Conservation (phyloP, 2,329 filamentous ascomycete genomes). For the Amylocarpus encephaloides region DNA sequence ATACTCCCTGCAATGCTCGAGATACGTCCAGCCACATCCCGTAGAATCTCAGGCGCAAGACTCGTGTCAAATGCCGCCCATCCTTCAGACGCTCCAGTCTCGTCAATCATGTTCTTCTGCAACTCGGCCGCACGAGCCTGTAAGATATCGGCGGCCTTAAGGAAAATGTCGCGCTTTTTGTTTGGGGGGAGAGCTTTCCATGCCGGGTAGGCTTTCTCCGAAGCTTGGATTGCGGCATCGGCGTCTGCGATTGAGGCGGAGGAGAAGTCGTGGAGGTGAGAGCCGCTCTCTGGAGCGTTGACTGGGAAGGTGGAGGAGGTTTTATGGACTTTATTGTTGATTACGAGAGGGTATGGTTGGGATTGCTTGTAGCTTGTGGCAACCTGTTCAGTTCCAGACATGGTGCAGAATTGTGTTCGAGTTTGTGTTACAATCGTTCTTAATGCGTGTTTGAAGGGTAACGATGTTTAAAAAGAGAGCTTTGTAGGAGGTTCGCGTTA, state of each 20-base stretch:
- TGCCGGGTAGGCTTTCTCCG: conserved; percentile 59
- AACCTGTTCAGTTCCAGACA: too few species aligned
- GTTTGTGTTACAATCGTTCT: too few species aligned
- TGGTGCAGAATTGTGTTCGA: too few species aligned
- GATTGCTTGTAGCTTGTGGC: background rate
- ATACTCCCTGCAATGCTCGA: conserved; percentile 32
- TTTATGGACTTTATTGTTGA: conserved; percentile 39
- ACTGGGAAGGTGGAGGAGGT: conserved; percentile 49
- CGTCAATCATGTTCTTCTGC: conserved; percentile 48
- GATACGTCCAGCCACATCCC: conserved; percentile 40
- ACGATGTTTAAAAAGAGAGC: too few species aligned
- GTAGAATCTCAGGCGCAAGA: conserved; percentile 34
- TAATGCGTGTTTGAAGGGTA: too few species aligned
- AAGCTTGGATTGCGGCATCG: conserved; percentile 44
- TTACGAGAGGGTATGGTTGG: conserved; percentile 34
- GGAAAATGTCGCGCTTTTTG: conserved; percentile 61
- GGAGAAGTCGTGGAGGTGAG: conserved; percentile 49
- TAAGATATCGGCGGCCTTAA: conserved; percentile 62
- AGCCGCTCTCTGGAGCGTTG: conserved; percentile 46
- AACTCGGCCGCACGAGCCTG: conserved; percentile 47
- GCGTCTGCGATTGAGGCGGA: conserved; percentile 52
- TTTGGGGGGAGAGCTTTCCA: conserved; percentile 61
- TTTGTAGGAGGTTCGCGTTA: too few species aligned
- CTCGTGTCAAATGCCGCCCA: conserved; percentile 37
- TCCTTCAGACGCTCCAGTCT: conserved; percentile 40